Evolutionary conservation across 495 filamentous ascomycete genomes (phyloP), one percentile per base, ranked within the genome.

Genomic region (Hamigera avellanea): DNA sequence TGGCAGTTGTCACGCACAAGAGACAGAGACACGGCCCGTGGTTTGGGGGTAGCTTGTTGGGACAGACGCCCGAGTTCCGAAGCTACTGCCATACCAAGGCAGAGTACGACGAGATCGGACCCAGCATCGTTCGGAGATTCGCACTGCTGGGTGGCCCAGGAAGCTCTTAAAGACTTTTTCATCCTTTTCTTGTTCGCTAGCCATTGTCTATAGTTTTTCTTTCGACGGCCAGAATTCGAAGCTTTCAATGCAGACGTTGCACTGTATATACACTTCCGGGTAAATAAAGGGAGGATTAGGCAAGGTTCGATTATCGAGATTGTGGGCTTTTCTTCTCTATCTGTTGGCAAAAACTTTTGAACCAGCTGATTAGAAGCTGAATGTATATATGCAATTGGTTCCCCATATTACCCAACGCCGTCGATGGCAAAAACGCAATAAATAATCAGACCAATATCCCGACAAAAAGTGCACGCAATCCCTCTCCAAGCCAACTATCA

Each of bases 71-170:
- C n/a, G 93, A 96, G 59, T 98, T 98, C 70, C 72, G 85, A 54
- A 93, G 84, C 58, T 96, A 95, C 67, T 98, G 91, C 66, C 91
- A 98, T 59, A 98, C 91, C 32, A 98, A 98, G 71, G 88, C 86
- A 25, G 77, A 81, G 67, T 94, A 95, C 57, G 83, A 93, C 60
- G 88, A 94, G 70, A 83, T 87, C 49, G 88, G 89, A 25, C 87
- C 89, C 17, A 83, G 83, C 54, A 95, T 98, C 57, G 91, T 96
- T 32, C 76, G 91, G 59, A 78, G 91, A 57, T 98, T 95, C 60
- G 89, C 89, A 26, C 66, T 96, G 41, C 70, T 98, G 41, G 91
- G 91, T 56, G 91, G 91, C 8, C 91, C 91, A 18, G 91, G 91
- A 49, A 73, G 69, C 56, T 64, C 62, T 36, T 72, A 57, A 53